Percentiles rank a stretch among this genome's conserved stretches.
phyloP scores from a whole-genome alignment of 2,329 filamentous ascomycete genomes.

The Diaporthe amygdali region DNA sequence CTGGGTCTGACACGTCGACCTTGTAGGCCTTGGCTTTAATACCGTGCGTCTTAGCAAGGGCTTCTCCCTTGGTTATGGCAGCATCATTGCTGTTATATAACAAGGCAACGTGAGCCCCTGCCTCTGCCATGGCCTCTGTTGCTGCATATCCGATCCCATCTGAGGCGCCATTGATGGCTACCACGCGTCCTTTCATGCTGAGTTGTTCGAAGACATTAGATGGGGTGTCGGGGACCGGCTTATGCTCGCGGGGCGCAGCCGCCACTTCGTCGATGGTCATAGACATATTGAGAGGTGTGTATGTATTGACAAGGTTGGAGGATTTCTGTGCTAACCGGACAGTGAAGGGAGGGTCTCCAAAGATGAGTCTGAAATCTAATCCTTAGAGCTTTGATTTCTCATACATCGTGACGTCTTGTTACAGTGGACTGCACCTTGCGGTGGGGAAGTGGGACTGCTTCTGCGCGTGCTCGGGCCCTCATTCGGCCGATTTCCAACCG shows the following conservation, averaged over 20 bases:
- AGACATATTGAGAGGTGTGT: slow-evolving; percentile 43
- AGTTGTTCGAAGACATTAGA: slow-evolving; percentile 51
- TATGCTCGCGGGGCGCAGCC: slow-evolving; percentile 39
- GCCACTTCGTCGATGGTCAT: slow-evolving; percentile 40
- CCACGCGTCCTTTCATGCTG: slow-evolving; percentile 45
- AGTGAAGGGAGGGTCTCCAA: no score
- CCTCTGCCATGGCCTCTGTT: slow-evolving; percentile 51
- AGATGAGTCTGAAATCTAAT: neutral
- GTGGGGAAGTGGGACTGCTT: slow-evolving; percentile 4
- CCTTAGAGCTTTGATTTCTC: neutral
- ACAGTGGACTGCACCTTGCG: neutral
- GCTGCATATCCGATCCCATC: slow-evolving; percentile 51
- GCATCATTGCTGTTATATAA: slow-evolving; percentile 40
- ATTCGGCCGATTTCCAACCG: neutral
- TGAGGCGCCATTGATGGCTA: slow-evolving; percentile 49
- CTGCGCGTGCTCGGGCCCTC: neutral
- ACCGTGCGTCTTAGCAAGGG: slow-evolving; percentile 44
- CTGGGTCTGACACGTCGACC: slow-evolving; percentile 49
- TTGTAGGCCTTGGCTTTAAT: slow-evolving; percentile 48
- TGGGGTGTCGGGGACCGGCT: slow-evolving; percentile 43
- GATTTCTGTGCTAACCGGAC: no score
- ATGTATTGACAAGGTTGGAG: neutral
- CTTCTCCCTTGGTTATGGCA: slow-evolving; percentile 37
- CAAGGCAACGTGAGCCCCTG: slow-evolving; percentile 45
- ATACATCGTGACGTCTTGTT: neutral